Percentiles rank a stretch among this genome's conserved stretches.
phyloP scores from a whole-genome alignment of 495 filamentous ascomycete genomes.

The Thermothielavioides terrestris region DNA sequence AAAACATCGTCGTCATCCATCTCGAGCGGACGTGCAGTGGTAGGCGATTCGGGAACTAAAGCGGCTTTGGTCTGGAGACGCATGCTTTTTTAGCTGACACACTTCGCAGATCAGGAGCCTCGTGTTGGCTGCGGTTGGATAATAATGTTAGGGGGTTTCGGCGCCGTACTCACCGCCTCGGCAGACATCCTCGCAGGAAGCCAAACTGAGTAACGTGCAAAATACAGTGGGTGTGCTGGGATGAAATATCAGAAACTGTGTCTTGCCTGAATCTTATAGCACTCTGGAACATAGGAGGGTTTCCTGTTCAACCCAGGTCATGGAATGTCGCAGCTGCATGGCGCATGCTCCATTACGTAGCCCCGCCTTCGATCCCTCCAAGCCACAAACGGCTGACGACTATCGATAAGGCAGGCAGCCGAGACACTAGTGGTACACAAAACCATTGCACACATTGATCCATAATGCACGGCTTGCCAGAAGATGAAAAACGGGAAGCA shows the following conservation, averaged over 20 bases:
- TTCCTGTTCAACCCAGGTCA: too few relatives aligned
- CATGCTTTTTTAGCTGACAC: conserved; percentile 4
- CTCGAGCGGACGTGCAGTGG: conserved; percentile 71
- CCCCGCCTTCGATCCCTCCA: conserved; percentile 12
- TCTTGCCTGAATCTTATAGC: too few relatives aligned
- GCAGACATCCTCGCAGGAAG: conserved; percentile 4
- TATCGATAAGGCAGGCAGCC: conserved; percentile 14
- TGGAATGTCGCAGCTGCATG: conserved; percentile 10
- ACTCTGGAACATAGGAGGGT: too few relatives aligned
- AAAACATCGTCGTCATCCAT: conserved; percentile 78
- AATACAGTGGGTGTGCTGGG: neutral
- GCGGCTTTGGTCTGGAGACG: conserved; percentile 28
- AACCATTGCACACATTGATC: too few relatives aligned
- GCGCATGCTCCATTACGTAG: conserved; percentile 23
- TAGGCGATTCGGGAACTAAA: conserved; percentile 64
- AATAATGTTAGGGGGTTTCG: too few relatives aligned
- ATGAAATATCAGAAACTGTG: neutral
- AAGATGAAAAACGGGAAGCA: neutral
- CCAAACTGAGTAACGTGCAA: neutral
- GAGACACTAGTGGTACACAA: too few relatives aligned
- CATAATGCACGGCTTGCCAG: too few relatives aligned
- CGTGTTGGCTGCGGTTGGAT: too few relatives aligned
- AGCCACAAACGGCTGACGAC: conserved; percentile 6
- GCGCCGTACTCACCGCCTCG: neutral
- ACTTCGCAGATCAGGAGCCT: conserved; percentile 2